Evolutionary conservation across 2,329 filamentous ascomycete genomes (phyloP).

Genomic region (Botryosphaeria dothidea): DNA sequence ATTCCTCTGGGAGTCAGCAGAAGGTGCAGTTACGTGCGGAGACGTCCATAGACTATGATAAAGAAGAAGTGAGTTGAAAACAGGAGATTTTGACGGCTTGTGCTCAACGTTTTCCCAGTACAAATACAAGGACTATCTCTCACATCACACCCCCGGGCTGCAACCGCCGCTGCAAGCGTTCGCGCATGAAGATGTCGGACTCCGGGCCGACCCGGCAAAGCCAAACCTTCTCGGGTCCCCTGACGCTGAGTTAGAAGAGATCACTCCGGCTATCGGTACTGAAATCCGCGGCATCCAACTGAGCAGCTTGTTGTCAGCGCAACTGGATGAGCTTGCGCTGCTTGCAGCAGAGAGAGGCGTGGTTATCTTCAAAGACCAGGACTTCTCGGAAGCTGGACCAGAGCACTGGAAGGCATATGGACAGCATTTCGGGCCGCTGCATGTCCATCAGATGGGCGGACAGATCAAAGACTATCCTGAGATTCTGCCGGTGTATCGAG

Average conservation of each 20-base stretch:
- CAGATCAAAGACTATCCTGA: constrained; percentile 15
- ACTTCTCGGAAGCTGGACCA: constrained; percentile 49
- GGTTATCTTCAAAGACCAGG: constrained; percentile 54
- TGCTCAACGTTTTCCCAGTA: not conserved
- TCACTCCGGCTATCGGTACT: constrained; percentile 36
- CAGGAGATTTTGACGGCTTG: not conserved
- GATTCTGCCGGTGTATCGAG: constrained; percentile 5
- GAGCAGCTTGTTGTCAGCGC: constrained; percentile 47
- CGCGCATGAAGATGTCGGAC: constrained; percentile 36
- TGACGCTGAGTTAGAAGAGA: constrained; percentile 25
- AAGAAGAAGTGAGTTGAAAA: not conserved
- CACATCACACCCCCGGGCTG: not conserved
- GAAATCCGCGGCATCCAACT: constrained; percentile 47
- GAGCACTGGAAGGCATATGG: constrained; percentile 46
- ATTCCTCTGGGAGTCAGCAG: constrained; percentile 7
- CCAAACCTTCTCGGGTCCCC: constrained; percentile 41
- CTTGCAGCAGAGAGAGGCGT: constrained; percentile 46
- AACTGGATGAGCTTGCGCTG: constrained; percentile 53
- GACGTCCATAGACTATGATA: constrained; percentile 16
- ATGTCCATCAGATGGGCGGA: constrained; percentile 12
- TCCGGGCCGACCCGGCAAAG: constrained; percentile 45
- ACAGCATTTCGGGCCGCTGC: constrained; percentile 41
- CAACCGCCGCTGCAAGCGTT: constrained; percentile 12
- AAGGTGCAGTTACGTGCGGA: constrained; percentile 14
- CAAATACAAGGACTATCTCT: constrained; percentile 11